A percentile compares a stretch with the other conserved stretches of the same genome.
phyloP scores from a whole-genome alignment of 805 yeast species.

The Saturnispora saitoi region DNA sequence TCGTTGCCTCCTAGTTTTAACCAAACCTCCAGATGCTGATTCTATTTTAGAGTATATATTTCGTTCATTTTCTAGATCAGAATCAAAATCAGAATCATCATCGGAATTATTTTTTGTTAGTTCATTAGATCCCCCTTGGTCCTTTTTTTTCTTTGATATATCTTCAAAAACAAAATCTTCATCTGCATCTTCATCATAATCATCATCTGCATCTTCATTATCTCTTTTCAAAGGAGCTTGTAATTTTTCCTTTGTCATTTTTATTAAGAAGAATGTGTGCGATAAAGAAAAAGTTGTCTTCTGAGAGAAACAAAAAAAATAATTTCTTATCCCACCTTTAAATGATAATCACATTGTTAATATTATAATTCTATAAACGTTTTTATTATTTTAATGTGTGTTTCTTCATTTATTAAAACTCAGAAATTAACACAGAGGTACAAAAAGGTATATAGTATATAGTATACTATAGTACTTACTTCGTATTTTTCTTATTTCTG shows the following conservation, averaged over 20 bases:
- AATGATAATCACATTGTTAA: not conserved
- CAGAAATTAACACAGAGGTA: no score
- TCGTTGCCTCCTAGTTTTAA: constrained; percentile 15
- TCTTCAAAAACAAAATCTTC: constrained; percentile 8
- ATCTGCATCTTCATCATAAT: constrained; percentile 7
- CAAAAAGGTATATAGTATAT: no score
- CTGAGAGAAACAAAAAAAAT: not conserved
- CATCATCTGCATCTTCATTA: constrained; percentile 5
- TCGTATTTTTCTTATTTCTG: not conserved
- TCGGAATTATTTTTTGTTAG: not conserved
- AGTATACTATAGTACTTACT: not conserved
- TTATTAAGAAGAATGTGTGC: not conserved
- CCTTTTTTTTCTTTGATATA: not conserved
- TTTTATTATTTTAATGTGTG: no score
- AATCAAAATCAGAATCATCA: constrained; percentile 2
- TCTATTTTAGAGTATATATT: not conserved
- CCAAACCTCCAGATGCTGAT: constrained; percentile 14
- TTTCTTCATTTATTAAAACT: no score
- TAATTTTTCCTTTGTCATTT: constrained; percentile 2
- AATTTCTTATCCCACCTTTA: not conserved
- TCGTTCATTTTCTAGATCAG: not conserved
- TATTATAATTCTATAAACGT: no score
- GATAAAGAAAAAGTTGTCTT: constrained; percentile 1
- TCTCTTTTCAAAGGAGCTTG: not conserved
- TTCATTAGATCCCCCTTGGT: not conserved